Percentiles rank a stretch among this genome's conserved stretches.
Evolutionary conservation across 352 stramenopile species (phyloP).

Genomic region (Globisporangium viniferum): DNA sequence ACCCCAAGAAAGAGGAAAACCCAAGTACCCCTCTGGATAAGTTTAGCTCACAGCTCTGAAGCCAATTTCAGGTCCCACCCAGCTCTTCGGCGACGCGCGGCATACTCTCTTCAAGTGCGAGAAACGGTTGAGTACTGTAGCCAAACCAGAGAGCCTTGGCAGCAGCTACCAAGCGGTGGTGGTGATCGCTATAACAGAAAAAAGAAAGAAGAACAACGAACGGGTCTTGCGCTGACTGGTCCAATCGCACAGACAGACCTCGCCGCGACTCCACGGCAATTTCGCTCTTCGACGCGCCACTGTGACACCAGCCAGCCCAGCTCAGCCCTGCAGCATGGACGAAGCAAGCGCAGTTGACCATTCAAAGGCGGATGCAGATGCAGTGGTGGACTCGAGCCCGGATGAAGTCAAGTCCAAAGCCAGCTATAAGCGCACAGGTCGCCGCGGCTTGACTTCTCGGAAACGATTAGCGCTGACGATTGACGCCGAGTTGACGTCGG

Average conservation of each 20-base stretch:
- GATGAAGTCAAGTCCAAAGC: not conserved
- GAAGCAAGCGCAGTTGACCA: not conserved
- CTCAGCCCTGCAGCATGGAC: constrained; percentile 2
- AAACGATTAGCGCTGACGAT: constrained; percentile 19
- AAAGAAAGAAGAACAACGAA: constrained; percentile 7
- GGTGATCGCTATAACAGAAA: not conserved
- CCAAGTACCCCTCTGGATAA: not conserved
- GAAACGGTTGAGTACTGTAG: constrained; percentile 7
- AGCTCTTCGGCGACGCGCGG: not conserved
- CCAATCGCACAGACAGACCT: constrained; percentile 10
- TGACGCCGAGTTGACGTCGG: constrained; percentile 14
- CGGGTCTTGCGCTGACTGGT: constrained; percentile 1
- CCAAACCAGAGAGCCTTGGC: not conserved
- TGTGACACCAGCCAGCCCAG: constrained; percentile 3
- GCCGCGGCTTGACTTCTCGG: constrained; percentile 8
- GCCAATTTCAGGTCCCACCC: not conserved
- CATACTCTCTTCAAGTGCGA: constrained; percentile 8
- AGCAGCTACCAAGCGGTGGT: not conserved
- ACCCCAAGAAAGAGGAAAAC: not conserved
- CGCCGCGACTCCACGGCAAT: constrained; percentile 1
- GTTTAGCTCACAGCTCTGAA: not conserved
- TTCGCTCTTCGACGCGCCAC: not conserved
- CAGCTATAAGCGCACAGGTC: not conserved
- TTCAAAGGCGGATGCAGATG: not conserved
- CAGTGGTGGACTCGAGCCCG: not conserved